Evolutionary conservation across 2,329 filamentous ascomycete genomes (phyloP).

Genomic region (Penicillium verrucosum): DNA sequence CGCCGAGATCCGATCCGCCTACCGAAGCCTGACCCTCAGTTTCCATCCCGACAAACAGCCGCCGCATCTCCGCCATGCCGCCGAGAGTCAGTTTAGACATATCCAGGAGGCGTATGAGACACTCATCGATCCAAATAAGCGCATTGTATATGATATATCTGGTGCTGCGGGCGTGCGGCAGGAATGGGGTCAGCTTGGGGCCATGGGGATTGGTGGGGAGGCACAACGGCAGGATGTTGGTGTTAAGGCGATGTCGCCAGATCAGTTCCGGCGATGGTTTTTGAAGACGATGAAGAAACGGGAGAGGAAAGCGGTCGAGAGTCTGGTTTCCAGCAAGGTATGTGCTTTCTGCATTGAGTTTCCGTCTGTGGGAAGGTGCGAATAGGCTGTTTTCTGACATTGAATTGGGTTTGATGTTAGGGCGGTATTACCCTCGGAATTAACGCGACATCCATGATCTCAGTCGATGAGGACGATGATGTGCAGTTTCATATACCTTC

Average conservation of each 20-base stretch:
- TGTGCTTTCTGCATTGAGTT: slow-evolving; percentile 12
- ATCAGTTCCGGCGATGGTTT: slow-evolving; percentile 43
- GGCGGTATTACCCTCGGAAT: slow-evolving; percentile 34
- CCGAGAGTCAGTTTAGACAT: slow-evolving; percentile 37
- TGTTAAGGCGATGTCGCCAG: slow-evolving; percentile 36
- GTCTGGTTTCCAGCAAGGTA: slow-evolving; percentile 39
- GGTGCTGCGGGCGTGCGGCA: slow-evolving; percentile 40
- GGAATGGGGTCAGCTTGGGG: slow-evolving; percentile 37
- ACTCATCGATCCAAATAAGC: slow-evolving; percentile 41
- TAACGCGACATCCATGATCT: slow-evolving; percentile 36
- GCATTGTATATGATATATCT: slow-evolving; percentile 43
- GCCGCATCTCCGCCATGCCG: slow-evolving; percentile 35
- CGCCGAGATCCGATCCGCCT: slow-evolving; percentile 44
- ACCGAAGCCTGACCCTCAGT: slow-evolving; percentile 42
- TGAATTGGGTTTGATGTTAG: slow-evolving; percentile 14
- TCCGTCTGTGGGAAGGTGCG: neutral
- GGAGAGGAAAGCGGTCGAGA: slow-evolving; percentile 37
- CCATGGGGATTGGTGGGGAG: slow-evolving; percentile 33
- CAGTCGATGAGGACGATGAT: slow-evolving; percentile 28
- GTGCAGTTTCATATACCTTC: slow-evolving; percentile 30
- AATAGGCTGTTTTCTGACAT: slow-evolving; percentile 11
- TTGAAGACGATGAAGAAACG: slow-evolving; percentile 40
- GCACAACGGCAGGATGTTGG: slow-evolving; percentile 34
- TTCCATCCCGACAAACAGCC: slow-evolving; percentile 49
- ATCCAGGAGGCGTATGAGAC: slow-evolving; percentile 44